Evolutionary conservation across 331 rosid species (phyloP).

Genomic region (Pyracantha coccinea): DNA sequence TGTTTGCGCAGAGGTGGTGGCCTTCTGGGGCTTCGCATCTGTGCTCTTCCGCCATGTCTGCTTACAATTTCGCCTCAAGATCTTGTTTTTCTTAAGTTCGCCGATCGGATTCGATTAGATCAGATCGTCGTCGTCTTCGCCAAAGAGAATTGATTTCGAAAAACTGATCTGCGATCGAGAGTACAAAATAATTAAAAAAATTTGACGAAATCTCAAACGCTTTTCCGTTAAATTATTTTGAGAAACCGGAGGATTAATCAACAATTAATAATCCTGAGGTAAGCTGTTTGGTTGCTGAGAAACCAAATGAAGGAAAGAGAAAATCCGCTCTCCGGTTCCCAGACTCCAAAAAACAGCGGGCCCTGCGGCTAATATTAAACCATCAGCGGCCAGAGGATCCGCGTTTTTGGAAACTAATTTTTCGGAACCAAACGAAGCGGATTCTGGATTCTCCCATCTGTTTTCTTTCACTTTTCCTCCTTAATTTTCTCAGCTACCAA

Average conservation of each 20-base stretch:
- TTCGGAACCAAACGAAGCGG: neutral
- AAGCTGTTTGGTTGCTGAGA: neutral
- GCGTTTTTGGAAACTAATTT: neutral
- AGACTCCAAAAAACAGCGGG: neutral
- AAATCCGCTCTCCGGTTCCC: neutral
- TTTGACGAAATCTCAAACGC: neutral
- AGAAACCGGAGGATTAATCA: too few species aligned
- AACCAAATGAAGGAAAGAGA: neutral
- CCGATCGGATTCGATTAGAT: neutral
- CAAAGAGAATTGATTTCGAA: neutral
- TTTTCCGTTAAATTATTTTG: neutral
- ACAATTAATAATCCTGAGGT: neutral
- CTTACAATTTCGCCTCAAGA: neutral
- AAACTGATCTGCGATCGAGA: neutral
- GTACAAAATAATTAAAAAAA: neutral
- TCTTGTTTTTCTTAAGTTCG: neutral
- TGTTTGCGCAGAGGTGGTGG: constrained; percentile 68
- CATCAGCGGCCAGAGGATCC: neutral
- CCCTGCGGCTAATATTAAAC: neutral
- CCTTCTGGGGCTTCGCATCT: constrained; percentile 66
- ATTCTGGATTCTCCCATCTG: neutral
- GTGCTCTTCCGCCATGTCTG: constrained; percentile 67
- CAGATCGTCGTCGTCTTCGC: neutral
- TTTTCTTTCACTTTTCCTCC: neutral
- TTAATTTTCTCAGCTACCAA: constrained; percentile 4